A percentile compares a stretch with the other conserved stretches of the same genome.
phyloP scores from a whole-genome alignment of 2,329 filamentous ascomycete species.

The Ophiocordyceps camponoti-leonardi region DNA sequence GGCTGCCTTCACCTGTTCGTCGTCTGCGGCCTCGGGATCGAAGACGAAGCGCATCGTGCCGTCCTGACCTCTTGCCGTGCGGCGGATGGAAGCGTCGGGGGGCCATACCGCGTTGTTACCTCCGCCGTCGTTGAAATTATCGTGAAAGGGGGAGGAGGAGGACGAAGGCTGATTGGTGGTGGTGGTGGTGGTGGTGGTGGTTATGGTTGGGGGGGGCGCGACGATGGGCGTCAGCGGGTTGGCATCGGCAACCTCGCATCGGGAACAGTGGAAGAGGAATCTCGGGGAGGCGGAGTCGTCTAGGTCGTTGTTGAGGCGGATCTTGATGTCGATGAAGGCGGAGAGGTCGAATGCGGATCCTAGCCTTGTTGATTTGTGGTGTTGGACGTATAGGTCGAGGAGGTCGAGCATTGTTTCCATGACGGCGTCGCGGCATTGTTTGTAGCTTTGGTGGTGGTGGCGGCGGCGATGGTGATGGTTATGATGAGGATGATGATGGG shows the following conservation, averaged over 20 bases:
- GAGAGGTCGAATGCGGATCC: conserved; percentile 58
- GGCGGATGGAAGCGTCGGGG: conserved; percentile 14
- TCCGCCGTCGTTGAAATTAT: neutral
- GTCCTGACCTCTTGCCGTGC: conserved; percentile 30
- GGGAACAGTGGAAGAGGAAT: conserved; percentile 42
- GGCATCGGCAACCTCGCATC: conserved; percentile 25
- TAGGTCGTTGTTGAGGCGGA: conserved; percentile 69
- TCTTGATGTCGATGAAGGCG: conserved; percentile 71
- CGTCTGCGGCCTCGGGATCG: conserved; percentile 55
- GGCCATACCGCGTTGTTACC: conserved; percentile 11
- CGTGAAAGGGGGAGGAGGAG: neutral
- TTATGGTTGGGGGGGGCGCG: too few relatives aligned
- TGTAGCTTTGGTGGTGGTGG: neutral
- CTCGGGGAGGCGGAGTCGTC: conserved; percentile 44
- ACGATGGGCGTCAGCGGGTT: conserved; percentile 14
- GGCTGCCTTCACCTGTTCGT: conserved; percentile 51
- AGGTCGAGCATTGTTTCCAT: conserved; percentile 78
- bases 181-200: too few relatives aligned
- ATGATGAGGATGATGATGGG: conserved; percentile 6
- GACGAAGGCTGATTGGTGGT: neutral
- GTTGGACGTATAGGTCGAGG: conserved; percentile 81
- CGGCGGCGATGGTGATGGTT: too few relatives aligned
- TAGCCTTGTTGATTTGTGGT: conserved; percentile 56
- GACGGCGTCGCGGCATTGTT: conserved; percentile 28
- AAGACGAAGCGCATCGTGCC: conserved; percentile 84